Evolutionary conservation across 148 eudicot species (phyloP), one percentile per base, ranked within the genome.

Genomic region (Amaranthus hypochondriacus): DNA sequence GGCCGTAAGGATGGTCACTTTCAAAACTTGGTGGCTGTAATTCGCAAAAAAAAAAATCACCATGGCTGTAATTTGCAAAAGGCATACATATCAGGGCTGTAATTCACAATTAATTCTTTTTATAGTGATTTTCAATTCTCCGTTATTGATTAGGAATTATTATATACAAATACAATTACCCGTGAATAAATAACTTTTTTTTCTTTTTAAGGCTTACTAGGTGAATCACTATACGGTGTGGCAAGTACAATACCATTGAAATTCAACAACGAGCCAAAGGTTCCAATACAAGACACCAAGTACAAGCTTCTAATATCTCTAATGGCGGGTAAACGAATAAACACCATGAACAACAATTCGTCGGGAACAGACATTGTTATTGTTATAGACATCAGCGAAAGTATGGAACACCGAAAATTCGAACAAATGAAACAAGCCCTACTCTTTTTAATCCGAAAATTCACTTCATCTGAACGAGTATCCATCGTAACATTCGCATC

Each of bases 401-500:
- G 73, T 73, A 80, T 71, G 79, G 14, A 57, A 3, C 51, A n/a
- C 5, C 46, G 44, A 10, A 80, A 71, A 51, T 9, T 80, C 47
- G n/a, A 18, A 1, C 56, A 64, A 52, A 49, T 80, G 63, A 75
- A 80, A 60, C 56, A 52, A 3, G 76, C 76, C 0, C 49, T 71
- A 62, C 54, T 21, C 1, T 75, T 80, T n/a, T 4, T 76, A 49
- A 75, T 75, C 48, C 46, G n/a, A 15, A 79, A 75, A 43, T 72
- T 79, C 1, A 71, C 69, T 69, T 42, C 62, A 0, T 58, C 14
- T 3, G 76, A 80, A 44, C 75, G 79, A 46, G n/a, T 80, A 6
- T 80, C 76, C 0, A 10, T 80, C 11, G 69, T 80, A 57, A 80
- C 71, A 1, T 71, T 80, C 28, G 54, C 76, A 1, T 14, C 50